Conservation (phyloP, 345 rosid genomes). For the Acer campestre region DNA sequence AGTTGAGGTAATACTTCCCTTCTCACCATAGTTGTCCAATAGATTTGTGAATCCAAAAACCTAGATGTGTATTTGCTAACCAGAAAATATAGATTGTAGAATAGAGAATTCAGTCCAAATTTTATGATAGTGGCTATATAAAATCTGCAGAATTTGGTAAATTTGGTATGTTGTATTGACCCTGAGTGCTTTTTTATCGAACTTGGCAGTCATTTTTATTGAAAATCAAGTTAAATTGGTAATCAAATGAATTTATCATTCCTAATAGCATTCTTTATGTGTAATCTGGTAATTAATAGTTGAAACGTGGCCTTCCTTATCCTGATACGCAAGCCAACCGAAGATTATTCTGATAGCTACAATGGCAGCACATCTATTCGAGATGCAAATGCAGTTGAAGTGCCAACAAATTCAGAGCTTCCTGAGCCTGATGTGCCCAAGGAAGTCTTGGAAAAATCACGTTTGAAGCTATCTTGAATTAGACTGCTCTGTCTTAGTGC, state of each 20-base stretch:
- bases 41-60: neutral
- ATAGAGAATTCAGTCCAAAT: neutral
- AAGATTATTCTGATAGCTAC: conserved; percentile 59
- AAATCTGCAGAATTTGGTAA: neutral
- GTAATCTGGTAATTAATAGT: neutral
- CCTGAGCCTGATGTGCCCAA: conserved; percentile 28
- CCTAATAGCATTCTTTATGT: neutral
- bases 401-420: conserved; percentile 17
- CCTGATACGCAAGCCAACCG: conserved; percentile 67
- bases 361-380: conserved; percentile 23
- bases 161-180: neutral
- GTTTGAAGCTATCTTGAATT: neutral
- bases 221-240: conserved; percentile 31
- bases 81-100: neutral
- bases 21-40: neutral
- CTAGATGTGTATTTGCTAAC: neutral
- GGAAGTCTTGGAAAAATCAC: conserved; percentile 17
- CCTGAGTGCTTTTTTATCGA: neutral
- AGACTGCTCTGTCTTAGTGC: conserved; percentile 21
- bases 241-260: neutral
- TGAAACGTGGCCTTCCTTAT: conserved; percentile 8
- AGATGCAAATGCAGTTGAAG: neutral
- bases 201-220: neutral
- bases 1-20: conserved; percentile 57
- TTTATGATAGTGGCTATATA: neutral